Evolutionary conservation across 139 green algal genomes (phyloP).

Genomic region (Eudorina sp.): DNA sequence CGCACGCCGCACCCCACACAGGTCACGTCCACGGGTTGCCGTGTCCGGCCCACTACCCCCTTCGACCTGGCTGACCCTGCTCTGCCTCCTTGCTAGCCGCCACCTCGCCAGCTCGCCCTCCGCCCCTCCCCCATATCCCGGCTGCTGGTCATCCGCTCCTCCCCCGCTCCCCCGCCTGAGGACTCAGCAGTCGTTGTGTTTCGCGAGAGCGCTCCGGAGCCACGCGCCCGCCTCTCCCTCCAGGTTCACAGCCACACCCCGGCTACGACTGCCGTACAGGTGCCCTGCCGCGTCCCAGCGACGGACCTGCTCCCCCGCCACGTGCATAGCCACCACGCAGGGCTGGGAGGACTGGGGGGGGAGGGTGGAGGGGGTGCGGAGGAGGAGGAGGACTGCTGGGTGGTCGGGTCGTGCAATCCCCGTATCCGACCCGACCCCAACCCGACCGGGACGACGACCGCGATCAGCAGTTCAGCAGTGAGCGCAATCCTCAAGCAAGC

Average conservation of each 20-base stretch:
- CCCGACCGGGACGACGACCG: too few relatives aligned
- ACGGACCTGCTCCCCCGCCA: neutral
- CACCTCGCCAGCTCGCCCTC: neutral
- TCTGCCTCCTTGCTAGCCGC: too few relatives aligned
- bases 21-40: too few relatives aligned
- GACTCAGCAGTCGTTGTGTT: neutral
- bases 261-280: neutral
- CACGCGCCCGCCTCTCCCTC: neutral
- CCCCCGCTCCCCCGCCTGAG: neutral
- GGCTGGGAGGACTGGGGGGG: neutral
- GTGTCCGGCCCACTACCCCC: too few relatives aligned
- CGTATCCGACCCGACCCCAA: too few relatives aligned
- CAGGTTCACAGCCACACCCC: neutral
- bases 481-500: too few relatives aligned
- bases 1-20: too few relatives aligned
- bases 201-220: neutral
- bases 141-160: neutral
- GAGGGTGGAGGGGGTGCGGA: too few relatives aligned
- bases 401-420: too few relatives aligned
- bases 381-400: too few relatives aligned
- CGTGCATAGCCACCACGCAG: constrained; percentile 14
- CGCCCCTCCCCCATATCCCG: neutral
- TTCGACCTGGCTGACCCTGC: too few relatives aligned
- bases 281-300: neutral
- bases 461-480: too few relatives aligned